Evolutionary conservation across 768 basidiomycete species (phyloP).

Genomic region (Rhizopogon vinicolor): DNA sequence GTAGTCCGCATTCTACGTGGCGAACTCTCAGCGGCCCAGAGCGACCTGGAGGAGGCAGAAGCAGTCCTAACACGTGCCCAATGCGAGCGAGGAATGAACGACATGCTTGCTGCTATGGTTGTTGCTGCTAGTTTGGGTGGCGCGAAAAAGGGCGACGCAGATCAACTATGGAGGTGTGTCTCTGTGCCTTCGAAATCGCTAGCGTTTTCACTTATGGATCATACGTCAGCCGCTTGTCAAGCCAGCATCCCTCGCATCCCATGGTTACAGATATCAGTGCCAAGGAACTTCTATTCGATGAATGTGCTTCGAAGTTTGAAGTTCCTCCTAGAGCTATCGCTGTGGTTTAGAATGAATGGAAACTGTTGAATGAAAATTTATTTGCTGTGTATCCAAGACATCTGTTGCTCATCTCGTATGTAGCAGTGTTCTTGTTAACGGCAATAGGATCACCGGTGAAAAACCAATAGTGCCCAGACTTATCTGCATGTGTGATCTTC

Average conservation of each 20-base stretch:
- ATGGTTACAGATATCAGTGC: slow-evolving; percentile 55
- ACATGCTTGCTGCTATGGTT: slow-evolving; percentile 63
- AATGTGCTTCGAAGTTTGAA: slow-evolving; percentile 49
- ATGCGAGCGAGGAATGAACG: slow-evolving; percentile 40
- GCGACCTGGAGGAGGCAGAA: slow-evolving; percentile 70
- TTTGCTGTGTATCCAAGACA: neutral
- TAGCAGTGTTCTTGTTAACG: neutral
- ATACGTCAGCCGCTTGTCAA: slow-evolving; percentile 33
- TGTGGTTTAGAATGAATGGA: neutral
- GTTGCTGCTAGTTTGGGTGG: slow-evolving; percentile 60
- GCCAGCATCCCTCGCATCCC: slow-evolving; percentile 65
- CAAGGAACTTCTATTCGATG: slow-evolving; percentile 65
- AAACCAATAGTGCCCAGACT: neutral
- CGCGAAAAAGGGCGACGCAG: slow-evolving; percentile 55
- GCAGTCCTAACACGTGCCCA: slow-evolving; percentile 39
- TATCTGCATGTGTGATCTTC: neutral
- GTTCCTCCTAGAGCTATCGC: slow-evolving; percentile 50
- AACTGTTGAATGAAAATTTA: neutral
- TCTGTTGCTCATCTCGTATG: neutral
- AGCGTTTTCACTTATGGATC: slow-evolving; percentile 5
- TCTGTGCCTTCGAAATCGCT: neutral
- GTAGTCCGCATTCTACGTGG: slow-evolving; percentile 75
- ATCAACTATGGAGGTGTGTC: slow-evolving; percentile 66
- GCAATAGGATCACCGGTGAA: neutral
- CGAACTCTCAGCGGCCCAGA: slow-evolving; percentile 71